Evolutionary conservation across 257 asterid genomes (phyloP).

Genomic region (Scutellaria galericulata): DNA sequence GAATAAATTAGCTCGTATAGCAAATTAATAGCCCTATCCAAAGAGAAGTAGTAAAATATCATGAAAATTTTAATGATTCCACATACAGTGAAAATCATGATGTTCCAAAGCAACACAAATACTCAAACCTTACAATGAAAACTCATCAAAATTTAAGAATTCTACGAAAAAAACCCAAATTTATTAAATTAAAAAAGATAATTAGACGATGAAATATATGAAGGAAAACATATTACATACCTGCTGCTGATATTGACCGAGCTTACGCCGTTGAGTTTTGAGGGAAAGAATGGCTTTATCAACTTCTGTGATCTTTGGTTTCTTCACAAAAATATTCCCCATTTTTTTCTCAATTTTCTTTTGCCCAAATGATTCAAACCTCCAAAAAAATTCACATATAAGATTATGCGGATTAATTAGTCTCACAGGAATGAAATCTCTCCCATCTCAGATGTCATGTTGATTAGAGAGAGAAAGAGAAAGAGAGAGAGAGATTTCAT

Average conservation of each 20-base stretch:
- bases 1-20: neutral
- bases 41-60: neutral
- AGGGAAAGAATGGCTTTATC: slow-evolving; percentile 94
- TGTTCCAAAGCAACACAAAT: slow-evolving; percentile 5
- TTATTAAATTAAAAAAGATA: neutral
- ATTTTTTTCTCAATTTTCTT: slow-evolving; percentile 38
- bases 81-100: neutral
- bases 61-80: neutral
- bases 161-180: slow-evolving; percentile 5
- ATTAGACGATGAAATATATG: neutral
- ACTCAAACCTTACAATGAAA: slow-evolving; percentile 22
- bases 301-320: slow-evolving; percentile 91
- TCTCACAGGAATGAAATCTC: slow-evolving; percentile 10
- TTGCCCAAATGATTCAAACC: slow-evolving; percentile 8
- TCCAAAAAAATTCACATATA: neutral
- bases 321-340: slow-evolving; percentile 94
- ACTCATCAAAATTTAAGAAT: neutral
- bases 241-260: slow-evolving; percentile 93
- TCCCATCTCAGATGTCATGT: slow-evolving; percentile 9
- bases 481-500: slow-evolving; percentile 7
- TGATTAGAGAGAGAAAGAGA: slow-evolving; percentile 23
- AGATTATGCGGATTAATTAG: neutral
- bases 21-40: neutral
- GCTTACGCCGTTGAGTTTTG: slow-evolving; percentile 96
- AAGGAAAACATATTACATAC: slow-evolving; percentile 37